A percentile compares a stretch with the other conserved stretches of the same genome.
phyloP scores from a whole-genome alignment of 2,329 filamentous ascomycete genomes.

The Clarireedia monteithiana region DNA sequence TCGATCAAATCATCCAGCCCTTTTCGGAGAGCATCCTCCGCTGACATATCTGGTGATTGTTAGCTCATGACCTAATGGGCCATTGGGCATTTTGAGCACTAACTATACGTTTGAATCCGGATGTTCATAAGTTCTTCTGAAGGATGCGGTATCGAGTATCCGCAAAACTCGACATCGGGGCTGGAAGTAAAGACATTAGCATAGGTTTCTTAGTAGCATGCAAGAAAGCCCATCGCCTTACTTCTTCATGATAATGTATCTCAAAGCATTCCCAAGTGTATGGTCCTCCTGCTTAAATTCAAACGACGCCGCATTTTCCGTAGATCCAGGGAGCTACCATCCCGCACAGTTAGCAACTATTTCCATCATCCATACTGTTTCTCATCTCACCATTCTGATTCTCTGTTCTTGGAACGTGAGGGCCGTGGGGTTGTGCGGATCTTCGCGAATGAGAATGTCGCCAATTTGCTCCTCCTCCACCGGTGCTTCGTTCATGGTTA shows the following conservation, averaged over 20 bases:
- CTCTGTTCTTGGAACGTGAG: slow-evolving; percentile 19
- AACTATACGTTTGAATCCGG: slow-evolving; percentile 94
- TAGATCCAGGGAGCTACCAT: slow-evolving; percentile 3
- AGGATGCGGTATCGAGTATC: slow-evolving; percentile 94
- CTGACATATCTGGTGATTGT: slow-evolving; percentile 58
- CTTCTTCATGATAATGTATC: slow-evolving; percentile 99
- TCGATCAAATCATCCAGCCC: slow-evolving; percentile 83
- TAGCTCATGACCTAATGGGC: slow-evolving; percentile 6
- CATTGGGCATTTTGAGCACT: slow-evolving; percentile 27
- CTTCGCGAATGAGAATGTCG: slow-evolving; percentile 5
- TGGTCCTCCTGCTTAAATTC: slow-evolving; percentile 92
- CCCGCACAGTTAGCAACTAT: not conserved
- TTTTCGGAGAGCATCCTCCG: slow-evolving; percentile 81
- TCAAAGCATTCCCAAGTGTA: slow-evolving; percentile 86
- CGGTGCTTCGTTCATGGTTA: slow-evolving; percentile 22
- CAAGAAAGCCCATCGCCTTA: slow-evolving; percentile 36
- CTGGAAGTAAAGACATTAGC: slow-evolving; percentile 38
- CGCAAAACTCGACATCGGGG: slow-evolving; percentile 94
- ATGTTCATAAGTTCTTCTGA: slow-evolving; percentile 96
- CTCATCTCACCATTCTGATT: slow-evolving; percentile 23
- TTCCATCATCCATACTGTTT: not conserved
- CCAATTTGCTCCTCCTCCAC: slow-evolving; percentile 1
- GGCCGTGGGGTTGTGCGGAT: slow-evolving; percentile 14
- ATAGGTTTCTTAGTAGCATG: not conserved
- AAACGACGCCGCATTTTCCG: slow-evolving; percentile 82